Conservation (phyloP, 345 rosid species). For the Microthlaspi erraticum region DNA sequence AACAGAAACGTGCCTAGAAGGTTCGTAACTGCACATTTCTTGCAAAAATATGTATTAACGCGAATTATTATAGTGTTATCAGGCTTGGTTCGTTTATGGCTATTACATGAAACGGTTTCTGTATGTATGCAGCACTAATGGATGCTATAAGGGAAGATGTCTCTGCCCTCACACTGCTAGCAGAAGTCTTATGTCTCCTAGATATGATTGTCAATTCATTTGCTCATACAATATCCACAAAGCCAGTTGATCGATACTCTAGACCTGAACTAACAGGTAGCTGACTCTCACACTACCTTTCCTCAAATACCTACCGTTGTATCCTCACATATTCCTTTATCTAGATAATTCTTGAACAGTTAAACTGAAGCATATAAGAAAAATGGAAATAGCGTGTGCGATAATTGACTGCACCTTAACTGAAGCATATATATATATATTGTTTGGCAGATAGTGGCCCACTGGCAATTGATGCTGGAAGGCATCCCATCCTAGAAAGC, state of each 20-base stretch:
- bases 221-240: constrained; percentile 84
- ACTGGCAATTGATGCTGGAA: constrained; percentile 91
- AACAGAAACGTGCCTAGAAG: constrained; percentile 95
- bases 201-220: constrained; percentile 98
- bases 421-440: constrained; percentile 26
- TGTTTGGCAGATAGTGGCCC: constrained; percentile 77
- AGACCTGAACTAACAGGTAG: constrained; percentile 88
- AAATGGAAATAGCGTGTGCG: neutral
- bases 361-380: neutral
- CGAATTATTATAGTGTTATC: constrained; percentile 9
- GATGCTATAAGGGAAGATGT: constrained; percentile 80
- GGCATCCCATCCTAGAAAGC: constrained; percentile 94
- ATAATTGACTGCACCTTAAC: constrained; percentile 5
- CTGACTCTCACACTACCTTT: constrained; percentile 27
- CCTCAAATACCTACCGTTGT: constrained; percentile 18
- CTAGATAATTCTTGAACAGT: constrained; percentile 10
- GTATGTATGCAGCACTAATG: constrained; percentile 66
- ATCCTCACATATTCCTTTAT: constrained; percentile 31
- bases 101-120: constrained; percentile 24
- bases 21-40: constrained; percentile 46
- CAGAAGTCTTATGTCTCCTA: constrained; percentile 90
- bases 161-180: constrained; percentile 80
- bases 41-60: neutral
- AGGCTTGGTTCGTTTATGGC: neutral
- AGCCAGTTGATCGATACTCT: constrained; percentile 80